Conservation (phyloP, 768 basidiomycete species). For the Lactarius hatsudake region DNA sequence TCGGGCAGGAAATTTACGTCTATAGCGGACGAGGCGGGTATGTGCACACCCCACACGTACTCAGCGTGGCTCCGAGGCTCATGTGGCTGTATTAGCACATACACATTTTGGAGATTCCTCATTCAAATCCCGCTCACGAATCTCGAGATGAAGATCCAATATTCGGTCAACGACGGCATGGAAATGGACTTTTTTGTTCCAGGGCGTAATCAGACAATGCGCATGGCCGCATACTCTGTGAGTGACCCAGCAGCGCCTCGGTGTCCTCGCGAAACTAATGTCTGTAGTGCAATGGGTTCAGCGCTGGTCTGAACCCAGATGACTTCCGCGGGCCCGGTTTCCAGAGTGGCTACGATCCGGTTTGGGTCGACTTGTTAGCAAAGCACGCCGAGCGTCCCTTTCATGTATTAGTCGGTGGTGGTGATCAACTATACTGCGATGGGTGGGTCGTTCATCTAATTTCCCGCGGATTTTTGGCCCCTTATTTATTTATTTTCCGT, state of each 20-base stretch:
- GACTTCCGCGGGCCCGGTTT: constrained; percentile 82
- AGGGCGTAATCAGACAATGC: constrained; percentile 75
- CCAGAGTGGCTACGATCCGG: constrained; percentile 79
- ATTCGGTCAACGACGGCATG: constrained; percentile 79
- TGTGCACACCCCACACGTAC: background rate
- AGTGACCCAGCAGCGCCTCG: constrained; percentile 28
- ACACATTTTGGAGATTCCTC: constrained; percentile 93
- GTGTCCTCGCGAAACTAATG: constrained; percentile 9
- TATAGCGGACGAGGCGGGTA: constrained; percentile 57
- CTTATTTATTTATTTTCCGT: background rate
- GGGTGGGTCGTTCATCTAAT: constrained; percentile 42
- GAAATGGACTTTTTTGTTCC: constrained; percentile 82
- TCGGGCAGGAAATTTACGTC: constrained; percentile 72
- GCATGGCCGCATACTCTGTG: constrained; percentile 87
- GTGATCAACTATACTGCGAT: constrained; percentile 91
- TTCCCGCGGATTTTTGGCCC: background rate
- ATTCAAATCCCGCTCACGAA: constrained; percentile 73
- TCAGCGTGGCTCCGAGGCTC: no score
- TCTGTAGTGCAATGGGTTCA: constrained; percentile 80
- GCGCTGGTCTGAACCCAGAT: constrained; percentile 84
- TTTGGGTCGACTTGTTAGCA: constrained; percentile 90
- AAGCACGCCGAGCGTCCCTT: constrained; percentile 80
- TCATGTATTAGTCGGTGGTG: constrained; percentile 91
- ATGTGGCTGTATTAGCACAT: constrained; percentile 50
- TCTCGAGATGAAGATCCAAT: constrained; percentile 73